These are phyloP conservation scores for Carex pumila DNA, from an alignment of 176 grass and related monocot species.

Conservation along the genomic window DNA sequence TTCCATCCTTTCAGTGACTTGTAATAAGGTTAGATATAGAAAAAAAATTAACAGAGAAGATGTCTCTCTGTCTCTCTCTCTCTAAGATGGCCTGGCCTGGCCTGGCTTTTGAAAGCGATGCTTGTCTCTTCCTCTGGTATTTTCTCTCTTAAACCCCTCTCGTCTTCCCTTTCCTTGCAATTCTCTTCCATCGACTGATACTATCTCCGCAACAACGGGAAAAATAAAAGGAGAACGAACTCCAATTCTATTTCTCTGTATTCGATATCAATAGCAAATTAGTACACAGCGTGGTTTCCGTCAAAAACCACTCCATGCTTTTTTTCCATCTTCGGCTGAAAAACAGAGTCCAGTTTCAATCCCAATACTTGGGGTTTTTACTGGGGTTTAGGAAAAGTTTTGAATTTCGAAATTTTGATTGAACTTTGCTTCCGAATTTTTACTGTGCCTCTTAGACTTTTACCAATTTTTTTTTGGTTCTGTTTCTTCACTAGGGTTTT, in stretches of 20 bases:
- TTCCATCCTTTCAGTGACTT: too few species aligned
- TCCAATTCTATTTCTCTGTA: neutral
- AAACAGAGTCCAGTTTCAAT: constrained; percentile 10
- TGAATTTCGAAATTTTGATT: neutral
- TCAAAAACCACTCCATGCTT: constrained; percentile 13
- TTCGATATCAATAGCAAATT: constrained; percentile 17
- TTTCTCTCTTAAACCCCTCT: constrained; percentile 17
- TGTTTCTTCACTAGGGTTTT: constrained; percentile 13
- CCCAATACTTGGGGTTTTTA: neutral
- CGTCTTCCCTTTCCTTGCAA: constrained; percentile 34
- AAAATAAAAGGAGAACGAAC: neutral
- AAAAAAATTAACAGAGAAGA: neutral
- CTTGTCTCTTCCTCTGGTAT: constrained; percentile 32
- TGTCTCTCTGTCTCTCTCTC: neutral
- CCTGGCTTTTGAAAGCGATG: constrained; percentile 16
- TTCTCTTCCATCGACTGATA: constrained; percentile 22
- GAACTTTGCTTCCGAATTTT: neutral
- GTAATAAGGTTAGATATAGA: neutral
- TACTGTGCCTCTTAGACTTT: neutral
- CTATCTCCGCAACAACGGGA: neutral
- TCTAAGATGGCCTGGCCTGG: neutral
- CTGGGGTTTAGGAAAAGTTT: constrained; percentile 10
- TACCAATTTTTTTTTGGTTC: constrained; percentile 8
- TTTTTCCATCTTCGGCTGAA: constrained; percentile 16
- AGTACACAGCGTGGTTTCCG: neutral